Conservation (phyloP, 306 rosid genomes). For the Castanea mollissima region DNA sequence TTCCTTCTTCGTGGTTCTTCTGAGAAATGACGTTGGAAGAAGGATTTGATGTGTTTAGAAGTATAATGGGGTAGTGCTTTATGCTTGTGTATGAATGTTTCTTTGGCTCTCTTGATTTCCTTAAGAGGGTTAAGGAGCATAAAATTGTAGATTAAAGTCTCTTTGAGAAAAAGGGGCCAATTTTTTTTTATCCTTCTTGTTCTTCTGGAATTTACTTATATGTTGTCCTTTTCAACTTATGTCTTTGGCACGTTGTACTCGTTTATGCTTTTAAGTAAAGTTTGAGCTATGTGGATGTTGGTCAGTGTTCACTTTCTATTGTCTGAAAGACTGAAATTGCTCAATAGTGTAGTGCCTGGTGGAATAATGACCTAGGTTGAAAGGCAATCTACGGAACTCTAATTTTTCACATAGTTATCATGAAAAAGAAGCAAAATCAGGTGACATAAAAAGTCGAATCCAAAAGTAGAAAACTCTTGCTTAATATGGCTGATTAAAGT, state of each 20-base stretch:
- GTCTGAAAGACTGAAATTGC: not conserved
- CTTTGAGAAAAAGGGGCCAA: slow-evolving; percentile 25
- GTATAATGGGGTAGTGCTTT: slow-evolving; percentile 17
- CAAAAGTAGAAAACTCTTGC: no score
- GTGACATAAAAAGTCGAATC: no score
- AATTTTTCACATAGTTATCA: no score
- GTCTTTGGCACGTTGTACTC: slow-evolving; percentile 24
- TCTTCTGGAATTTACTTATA: slow-evolving; percentile 27
- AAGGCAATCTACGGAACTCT: no score
- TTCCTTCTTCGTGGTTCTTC: slow-evolving; percentile 8
- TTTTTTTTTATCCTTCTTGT: slow-evolving; percentile 33
- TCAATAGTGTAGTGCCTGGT: no score
- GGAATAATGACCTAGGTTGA: no score
- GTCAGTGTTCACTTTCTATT: not conserved
- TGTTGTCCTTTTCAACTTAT: slow-evolving; percentile 30
- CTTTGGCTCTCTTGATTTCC: not conserved
- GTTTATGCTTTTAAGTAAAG: not conserved
- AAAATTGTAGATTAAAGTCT: slow-evolving; percentile 37
- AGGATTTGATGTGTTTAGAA: slow-evolving; percentile 10
- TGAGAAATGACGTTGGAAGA: slow-evolving; percentile 23
- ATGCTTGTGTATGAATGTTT: slow-evolving; percentile 3
- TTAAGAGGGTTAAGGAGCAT: slow-evolving; percentile 6
- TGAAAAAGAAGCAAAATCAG: no score
- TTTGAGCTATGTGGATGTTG: not conserved
- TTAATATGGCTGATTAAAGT: no score